These are phyloP conservation scores for Globisporangium recalcitrans DNA, from an alignment of 352 stramenopile species.

Conservation along the genomic window DNA sequence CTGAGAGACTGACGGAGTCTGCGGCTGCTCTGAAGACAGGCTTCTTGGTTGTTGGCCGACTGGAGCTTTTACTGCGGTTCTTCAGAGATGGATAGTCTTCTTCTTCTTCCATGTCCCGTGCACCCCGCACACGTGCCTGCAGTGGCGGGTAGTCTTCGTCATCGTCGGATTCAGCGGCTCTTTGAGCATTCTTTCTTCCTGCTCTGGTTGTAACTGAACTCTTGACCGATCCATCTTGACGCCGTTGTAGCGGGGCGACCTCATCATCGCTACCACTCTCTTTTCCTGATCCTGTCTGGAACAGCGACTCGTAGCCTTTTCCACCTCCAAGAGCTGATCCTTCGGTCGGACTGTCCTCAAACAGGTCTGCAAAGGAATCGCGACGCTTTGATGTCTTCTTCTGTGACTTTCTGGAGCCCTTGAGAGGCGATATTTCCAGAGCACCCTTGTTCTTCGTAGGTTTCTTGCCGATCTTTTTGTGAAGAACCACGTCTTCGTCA, in stretches of 20 bases:
- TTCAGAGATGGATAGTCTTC: conserved; percentile 23
- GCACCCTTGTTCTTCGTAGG: conserved; percentile 13
- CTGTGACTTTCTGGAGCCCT: conserved; percentile 1
- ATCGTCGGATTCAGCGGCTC: neutral
- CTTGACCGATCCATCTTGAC: neutral
- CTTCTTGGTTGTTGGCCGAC: neutral
- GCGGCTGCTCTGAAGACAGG: neutral
- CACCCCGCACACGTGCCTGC: neutral
- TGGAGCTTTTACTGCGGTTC: conserved; percentile 7
- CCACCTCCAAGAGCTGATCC: conserved; percentile 20
- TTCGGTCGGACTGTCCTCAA: conserved; percentile 45
- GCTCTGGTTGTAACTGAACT: neutral
- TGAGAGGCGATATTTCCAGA: conserved; percentile 3
- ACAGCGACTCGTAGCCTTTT: conserved; percentile 55
- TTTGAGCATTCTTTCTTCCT: neutral
- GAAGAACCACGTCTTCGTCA: conserved; percentile 27
- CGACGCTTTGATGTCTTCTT: conserved; percentile 25
- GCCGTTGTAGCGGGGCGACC: conserved; percentile 10
- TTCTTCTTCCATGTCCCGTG: conserved; percentile 10
- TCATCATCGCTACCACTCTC: conserved; percentile 15
- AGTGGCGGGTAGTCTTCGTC: conserved; percentile 7
- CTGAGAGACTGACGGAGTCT: conserved; percentile 6
- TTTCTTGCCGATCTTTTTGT: conserved; percentile 18
- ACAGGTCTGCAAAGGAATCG: conserved; percentile 74
- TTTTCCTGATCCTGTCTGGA: conserved; percentile 23